Base-by-base conservation (phyloP, 2,329 filamentous ascomycete species). In the Stagonosporopsis vannaccii region DNA sequence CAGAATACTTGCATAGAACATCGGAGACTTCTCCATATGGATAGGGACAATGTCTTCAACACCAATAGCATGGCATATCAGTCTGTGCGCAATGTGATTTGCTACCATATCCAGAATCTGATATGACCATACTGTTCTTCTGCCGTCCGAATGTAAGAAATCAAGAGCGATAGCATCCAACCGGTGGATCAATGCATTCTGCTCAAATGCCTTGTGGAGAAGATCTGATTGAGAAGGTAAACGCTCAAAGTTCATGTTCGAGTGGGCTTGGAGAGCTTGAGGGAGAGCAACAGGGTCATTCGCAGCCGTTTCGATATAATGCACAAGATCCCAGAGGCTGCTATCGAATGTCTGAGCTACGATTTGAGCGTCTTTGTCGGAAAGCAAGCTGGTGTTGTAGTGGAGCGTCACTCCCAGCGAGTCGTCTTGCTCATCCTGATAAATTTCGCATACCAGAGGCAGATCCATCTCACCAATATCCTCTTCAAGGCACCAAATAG, bases 401-500 rank as follows among this genome's bases (percentile, higher is more conserved):
- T 95, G 88, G 12, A 95, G 69, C 19, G 81, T 82, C 41, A 92
- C 70, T 0, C 77, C 70, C 19, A 95, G 61, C 0, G 66, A 77
- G 70, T 92, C 81, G 22, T 78, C 61, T 8, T 70, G 69, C 2
- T 78, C 70, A 41, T 83, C 79, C 1, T 90, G 90, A 4, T 85
- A 77, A 3, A 95, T 74, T 70, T 96, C 92, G 59, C 90, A 88
- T 12, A 96, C 89, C 37, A 96, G 73, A 0, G 91, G 90, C 15
- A 89, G 79, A 72, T 91, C 89, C 89, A 93, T 93, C 5, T 83
- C 79, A 28, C 85, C 83, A 45, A 77, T 67, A 42, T 87, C 83
- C 9, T 80, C 72, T 41, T 81, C 66, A 23, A 83, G 65, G 19
- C 70, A 77, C 84, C 84, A 86, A 32, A 85, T 77, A 1, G 67